Base-by-base conservation (phyloP, 2,329 filamentous ascomycete genomes). In the Verticillium dahliae region DNA sequence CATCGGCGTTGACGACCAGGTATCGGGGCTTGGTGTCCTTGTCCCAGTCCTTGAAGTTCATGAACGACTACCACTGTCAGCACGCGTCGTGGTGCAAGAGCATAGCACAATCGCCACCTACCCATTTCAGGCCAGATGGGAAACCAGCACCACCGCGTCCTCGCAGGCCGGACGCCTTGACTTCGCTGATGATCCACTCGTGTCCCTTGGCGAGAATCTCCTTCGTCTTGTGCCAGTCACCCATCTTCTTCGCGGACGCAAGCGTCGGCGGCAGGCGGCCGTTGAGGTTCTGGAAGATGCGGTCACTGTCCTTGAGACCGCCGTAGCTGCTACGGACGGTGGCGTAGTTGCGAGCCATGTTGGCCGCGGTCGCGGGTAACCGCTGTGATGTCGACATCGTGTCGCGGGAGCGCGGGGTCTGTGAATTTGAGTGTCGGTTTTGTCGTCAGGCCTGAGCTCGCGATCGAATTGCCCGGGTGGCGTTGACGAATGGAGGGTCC, bases 1-100 rank as follows among this genome's bases (percentile, higher is more conserved):
- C 95, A 76, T 99, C 95, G 68, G 95, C 95, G 73, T 99, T 99
- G 81, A 99, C 92, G 65, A 99, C 94, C 61, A 99, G 83, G 74
- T 99, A 99, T 72, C 95, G 89, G 67, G 95, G 95, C 80, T 96
- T 96, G 70, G 78, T 90, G 76, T 98, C 95, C 81, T 99, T 96
- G 72, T 99, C 94, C 95, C 95, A 99, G 71, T 92, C 95, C 80
- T 97, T 97, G 84, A 94, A 93, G 84, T 99, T 99, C 95, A 99
- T 99, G 79, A 99, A 99, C 58, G 93, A 97, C 92, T 96, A 72
- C 52, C 56, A 56, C 62, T 60, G 55, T 58, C 56, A 60, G 61
- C 52, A 52, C 56, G 56, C 58, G 58, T 59, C 45, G 55, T 31
- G 57, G 60, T 37, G 56, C 59, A 58, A 59, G 27, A 31, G 59